Percentiles rank a stretch among this genome's conserved stretches.
phyloP scores from a whole-genome alignment of 345 rosid species.

The Lepidium didymum region DNA sequence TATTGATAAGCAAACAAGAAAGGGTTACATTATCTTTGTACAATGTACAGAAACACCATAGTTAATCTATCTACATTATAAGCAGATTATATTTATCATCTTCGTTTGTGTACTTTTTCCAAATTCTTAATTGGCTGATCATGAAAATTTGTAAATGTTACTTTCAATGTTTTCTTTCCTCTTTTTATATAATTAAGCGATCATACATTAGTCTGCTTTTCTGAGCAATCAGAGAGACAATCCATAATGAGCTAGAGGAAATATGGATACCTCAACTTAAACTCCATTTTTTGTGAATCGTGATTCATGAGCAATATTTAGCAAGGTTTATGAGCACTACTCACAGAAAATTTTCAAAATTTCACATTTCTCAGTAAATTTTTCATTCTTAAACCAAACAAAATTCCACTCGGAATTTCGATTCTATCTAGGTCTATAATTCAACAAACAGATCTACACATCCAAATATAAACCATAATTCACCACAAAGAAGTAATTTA shows the following conservation, averaged over 20 bases:
- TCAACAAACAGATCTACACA: slow-evolving; percentile 13
- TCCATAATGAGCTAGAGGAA: too few relatives aligned
- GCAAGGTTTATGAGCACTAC: background rate
- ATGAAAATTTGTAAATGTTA: background rate
- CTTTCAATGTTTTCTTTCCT: background rate
- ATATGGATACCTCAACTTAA: background rate
- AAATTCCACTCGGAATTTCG: background rate
- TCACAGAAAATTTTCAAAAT: background rate
- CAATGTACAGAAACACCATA: background rate
- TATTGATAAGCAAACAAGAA: background rate
- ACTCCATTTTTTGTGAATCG: background rate
- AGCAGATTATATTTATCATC: background rate
- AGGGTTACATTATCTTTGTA: background rate
- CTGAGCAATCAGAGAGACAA: slow-evolving; percentile 4
- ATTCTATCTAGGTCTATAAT: background rate
- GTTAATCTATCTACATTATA: background rate
- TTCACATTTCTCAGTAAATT: background rate
- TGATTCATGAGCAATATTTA: background rate
- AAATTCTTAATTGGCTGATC: background rate
- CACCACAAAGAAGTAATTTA: slow-evolving; percentile 1
- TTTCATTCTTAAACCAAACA: background rate
- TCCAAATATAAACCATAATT: background rate
- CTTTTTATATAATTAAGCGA: background rate
- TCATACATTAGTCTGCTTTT: background rate
- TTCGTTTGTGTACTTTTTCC: background rate